Base-by-base conservation (phyloP, 768 basidiomycete genomes). In the Leccinum barrowsii region DNA sequence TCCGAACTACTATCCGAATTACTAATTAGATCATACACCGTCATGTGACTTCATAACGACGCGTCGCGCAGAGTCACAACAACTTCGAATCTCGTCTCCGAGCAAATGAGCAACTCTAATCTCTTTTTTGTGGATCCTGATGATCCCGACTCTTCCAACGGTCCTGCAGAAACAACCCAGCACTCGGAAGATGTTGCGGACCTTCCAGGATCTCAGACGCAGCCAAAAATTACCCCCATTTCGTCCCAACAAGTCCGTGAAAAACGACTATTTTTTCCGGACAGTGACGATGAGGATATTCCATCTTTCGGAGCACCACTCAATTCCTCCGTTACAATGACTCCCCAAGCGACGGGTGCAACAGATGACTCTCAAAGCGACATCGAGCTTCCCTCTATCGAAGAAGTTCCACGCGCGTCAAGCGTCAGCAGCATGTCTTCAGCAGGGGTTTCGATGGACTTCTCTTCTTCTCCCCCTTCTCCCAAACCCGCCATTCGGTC, bases 81-180 rank as follows among this genome's bases (percentile, higher is more conserved):
- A n/a, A n/a, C 40, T 42, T 42, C 7, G 40, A 42, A 7, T 42
- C 40, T 42, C 15, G n/a, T 44, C 42, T n/a, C 30, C n/a, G 40
- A 40, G 13, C 6, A 44, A 21, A 71, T 72, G 68, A 56, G 44
- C 42, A 35, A 47, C 49, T 37, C 11, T 12, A 71, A 69, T 7
- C 71, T 81, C 10, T 89, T 89, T 67, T 88, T 89, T 69, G 81
- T 83, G 37, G 79, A 78, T 35, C 83, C 85, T 15, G 76, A 76
- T 35, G 85, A 82, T 56, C 78, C 84, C 49, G 76, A 75, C 7
- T 75, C 75, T 19, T 50, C 57, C 37, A 30, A 22, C 30, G 51
- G 34, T 24, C 28, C 4, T 13, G 28, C 46, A 22, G 54, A 51
- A 47, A 40, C 42, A 4, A n/a, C 1, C 55, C 34, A 26, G 4